Percentiles rank a stretch among this genome's conserved stretches.
phyloP scores from a whole-genome alignment of 2,329 filamentous ascomycete species.

The Rhynchosporium agropyri region DNA sequence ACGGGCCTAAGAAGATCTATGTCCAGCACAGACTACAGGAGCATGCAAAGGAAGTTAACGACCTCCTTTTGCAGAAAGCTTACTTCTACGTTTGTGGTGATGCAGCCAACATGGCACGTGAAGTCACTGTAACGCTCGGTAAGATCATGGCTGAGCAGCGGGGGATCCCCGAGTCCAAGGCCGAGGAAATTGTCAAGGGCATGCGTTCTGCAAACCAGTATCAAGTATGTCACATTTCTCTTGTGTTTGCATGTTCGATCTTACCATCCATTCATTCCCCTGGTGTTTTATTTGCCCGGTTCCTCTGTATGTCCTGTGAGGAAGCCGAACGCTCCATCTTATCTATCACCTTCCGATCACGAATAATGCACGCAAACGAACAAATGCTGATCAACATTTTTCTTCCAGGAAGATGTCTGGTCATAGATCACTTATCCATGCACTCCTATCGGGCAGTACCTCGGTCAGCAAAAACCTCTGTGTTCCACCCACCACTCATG shows the following conservation, averaged over 20 bases:
- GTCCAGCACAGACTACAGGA: constrained; percentile 93
- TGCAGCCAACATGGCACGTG: constrained; percentile 93
- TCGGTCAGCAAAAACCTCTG: too few species aligned
- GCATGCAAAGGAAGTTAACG: constrained; percentile 79
- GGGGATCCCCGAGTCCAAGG: constrained; percentile 81
- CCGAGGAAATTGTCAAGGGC: constrained; percentile 93
- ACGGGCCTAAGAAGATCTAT: constrained; percentile 86
- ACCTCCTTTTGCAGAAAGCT: constrained; percentile 81
- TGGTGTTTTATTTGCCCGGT: constrained; percentile 4
- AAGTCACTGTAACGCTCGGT: constrained; percentile 84
- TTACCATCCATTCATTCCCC: background rate
- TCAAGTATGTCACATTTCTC: constrained; percentile 62
- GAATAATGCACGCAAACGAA: constrained; percentile 4
- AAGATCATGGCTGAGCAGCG: constrained; percentile 87
- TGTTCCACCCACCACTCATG: background rate
- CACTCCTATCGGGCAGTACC: background rate
- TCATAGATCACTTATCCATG: constrained; percentile 14
- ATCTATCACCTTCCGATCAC: constrained; percentile 5
- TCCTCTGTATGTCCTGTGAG: constrained; percentile 10
- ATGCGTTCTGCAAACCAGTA: constrained; percentile 96
- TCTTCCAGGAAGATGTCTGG: constrained; percentile 22
- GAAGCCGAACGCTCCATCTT: background rate
- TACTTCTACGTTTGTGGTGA: constrained; percentile 99
- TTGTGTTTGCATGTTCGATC: background rate
- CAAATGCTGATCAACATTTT: constrained; percentile 17